A percentile compares a stretch with the other conserved stretches of the same genome.
Conservation (phyloP, 352 stramenopile genomes). For the Phytophthora macrochlamydospora region DNA sequence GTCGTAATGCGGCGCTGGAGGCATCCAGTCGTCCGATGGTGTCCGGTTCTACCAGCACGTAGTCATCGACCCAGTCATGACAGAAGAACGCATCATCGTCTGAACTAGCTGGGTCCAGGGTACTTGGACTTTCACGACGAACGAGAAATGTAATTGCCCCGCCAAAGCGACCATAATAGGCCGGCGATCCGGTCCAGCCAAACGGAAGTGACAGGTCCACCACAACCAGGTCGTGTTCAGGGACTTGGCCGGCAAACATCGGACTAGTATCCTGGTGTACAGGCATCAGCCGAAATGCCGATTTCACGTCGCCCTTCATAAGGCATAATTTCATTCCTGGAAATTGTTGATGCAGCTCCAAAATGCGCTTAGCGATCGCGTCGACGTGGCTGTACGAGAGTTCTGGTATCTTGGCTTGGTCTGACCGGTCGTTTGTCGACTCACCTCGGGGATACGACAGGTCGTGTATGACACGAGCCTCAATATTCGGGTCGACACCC, state of each 20-base stretch:
- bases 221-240: neutral
- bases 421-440: neutral
- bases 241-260: neutral
- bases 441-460: neutral
- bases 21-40: neutral
- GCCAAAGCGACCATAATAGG: neutral
- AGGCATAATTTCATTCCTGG: neutral
- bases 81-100: constrained; percentile 7
- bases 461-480: constrained; percentile 5
- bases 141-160: constrained; percentile 1
- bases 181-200: constrained; percentile 2
- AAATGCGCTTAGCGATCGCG: neutral
- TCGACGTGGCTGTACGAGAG: neutral
- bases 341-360: neutral
- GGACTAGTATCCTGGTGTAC: neutral
- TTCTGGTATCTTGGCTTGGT: neutral
- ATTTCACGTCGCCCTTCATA: neutral
- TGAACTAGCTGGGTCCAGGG: neutral
- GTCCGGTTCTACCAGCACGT: constrained; percentile 3
- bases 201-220: constrained; percentile 9
- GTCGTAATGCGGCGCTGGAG: neutral
- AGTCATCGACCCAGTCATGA: constrained; percentile 11
- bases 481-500: neutral
- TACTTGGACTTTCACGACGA: neutral
- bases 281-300: neutral